Evolutionary conservation across 148 eudicot species (phyloP), one percentile per base, ranked within the genome.

Genomic region (Heliosperma pusillum): DNA sequence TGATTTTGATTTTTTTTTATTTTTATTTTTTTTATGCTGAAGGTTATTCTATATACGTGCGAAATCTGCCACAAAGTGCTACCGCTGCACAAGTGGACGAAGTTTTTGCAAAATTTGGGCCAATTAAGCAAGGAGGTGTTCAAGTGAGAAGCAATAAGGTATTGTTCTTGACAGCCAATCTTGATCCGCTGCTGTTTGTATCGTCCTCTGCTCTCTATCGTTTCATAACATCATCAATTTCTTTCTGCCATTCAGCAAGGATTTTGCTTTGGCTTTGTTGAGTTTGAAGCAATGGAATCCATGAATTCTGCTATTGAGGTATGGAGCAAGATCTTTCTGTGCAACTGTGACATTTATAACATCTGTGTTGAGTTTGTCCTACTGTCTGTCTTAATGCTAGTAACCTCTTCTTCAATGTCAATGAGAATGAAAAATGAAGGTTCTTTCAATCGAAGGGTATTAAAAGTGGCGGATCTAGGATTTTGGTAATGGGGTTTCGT

Each of bases 61-160:
- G 91, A 58, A 89, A 85, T 81, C 81, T 91, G 85, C 89, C 93
- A 29, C 79, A 82, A 72, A 80, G 82, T 77, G 89, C 89, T 40
- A 86, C 89, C 2, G 74, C 74, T 16, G 63, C 67, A 42, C 89
- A 85, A 78, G 82, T 91, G 58, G 91, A 88, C 75, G 91, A 88
- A 71, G 88, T 82, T 44, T 91, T 91, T 72, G 58, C 80, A 57
- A 84, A 66, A 47, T 91, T 85, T 82, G 97, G 97, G 76, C 82
- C 89, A 15, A 87, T 91, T 44, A 91, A 91, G 80, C 84, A 69
- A 65, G 88, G 79, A 65, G 97, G 93, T 17, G 76, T 91, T 45
- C 97, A 91, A 91, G 97, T 91, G 75, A 81, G 86, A 82, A 89
- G 89, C 80, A 88, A 83, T 50, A 88, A 86, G 93, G 97, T 91